Percentiles rank a stretch among this genome's conserved stretches.
Conservation (phyloP, 2,329 filamentous ascomycete genomes). For the Xylariaceae sp. region DNA sequence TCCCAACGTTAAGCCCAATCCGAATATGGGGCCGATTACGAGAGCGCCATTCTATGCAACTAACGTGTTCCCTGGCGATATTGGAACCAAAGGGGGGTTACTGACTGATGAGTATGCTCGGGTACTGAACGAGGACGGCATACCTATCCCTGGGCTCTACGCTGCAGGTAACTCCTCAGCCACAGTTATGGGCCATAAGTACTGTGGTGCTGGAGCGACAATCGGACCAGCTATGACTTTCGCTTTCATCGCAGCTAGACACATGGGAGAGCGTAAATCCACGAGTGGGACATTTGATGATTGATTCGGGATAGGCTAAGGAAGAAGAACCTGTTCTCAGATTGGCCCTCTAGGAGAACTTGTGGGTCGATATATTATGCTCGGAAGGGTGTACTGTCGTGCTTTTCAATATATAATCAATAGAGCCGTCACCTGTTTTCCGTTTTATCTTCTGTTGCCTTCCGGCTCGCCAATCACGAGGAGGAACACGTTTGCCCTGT, state of each 20-base stretch:
- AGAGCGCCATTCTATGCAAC: slow-evolving; percentile 39
- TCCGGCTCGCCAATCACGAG: too few species aligned
- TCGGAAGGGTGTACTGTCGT: too few species aligned
- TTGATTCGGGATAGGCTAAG: background rate
- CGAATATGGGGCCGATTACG: slow-evolving; percentile 35
- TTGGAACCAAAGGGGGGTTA: slow-evolving; percentile 43
- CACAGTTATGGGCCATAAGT: slow-evolving; percentile 39
- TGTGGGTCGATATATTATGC: too few species aligned
- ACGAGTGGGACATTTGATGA: background rate
- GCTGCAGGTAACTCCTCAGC: slow-evolving; percentile 40
- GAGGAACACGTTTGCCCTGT: too few species aligned
- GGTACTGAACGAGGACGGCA: slow-evolving; percentile 25
- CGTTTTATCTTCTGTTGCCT: too few species aligned
- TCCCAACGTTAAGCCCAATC: slow-evolving; percentile 33
- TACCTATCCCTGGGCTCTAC: slow-evolving; percentile 37
- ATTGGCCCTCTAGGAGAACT: too few species aligned
- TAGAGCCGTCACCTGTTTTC: too few species aligned
- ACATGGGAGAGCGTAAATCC: background rate
- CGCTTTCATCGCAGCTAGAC: slow-evolving; percentile 35
- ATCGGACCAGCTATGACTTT: slow-evolving; percentile 42
- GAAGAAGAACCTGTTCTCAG: too few species aligned
- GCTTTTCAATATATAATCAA: too few species aligned
- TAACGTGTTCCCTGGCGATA: slow-evolving; percentile 40
- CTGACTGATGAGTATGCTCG: slow-evolving; percentile 38
- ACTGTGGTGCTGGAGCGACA: slow-evolving; percentile 40